phyloP scores from a whole-genome alignment of 768 basidiomycete genomes.

The Suillus alpinus region DNA sequence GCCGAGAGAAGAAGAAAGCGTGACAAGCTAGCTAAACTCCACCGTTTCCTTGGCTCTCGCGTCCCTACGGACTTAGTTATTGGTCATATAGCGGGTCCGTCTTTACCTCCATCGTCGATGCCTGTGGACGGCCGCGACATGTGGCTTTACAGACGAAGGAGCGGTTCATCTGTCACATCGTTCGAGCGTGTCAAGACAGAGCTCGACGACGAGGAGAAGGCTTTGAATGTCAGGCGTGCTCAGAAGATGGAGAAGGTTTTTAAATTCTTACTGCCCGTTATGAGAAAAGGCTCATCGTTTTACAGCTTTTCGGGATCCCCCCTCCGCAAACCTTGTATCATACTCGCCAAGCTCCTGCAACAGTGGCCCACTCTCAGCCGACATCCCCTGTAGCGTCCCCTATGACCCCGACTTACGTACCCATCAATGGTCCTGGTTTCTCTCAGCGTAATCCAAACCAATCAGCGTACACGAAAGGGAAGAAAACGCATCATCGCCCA shows the following conservation, averaged over 20 bases:
- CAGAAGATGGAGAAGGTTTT: conserved; percentile 86
- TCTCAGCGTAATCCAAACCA: conserved; percentile 45
- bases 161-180: conserved; percentile 49
- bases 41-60: conserved; percentile 82
- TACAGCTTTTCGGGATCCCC: conserved; percentile 75
- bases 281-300: conserved; percentile 5
- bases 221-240: conserved; percentile 74
- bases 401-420: conserved; percentile 16
- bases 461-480: conserved; percentile 45
- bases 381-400: conserved; percentile 15
- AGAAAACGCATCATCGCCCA: conserved; percentile 44
- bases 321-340: conserved; percentile 81
- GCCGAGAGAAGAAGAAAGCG: conserved; percentile 66
- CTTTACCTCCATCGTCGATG: conserved; percentile 30
- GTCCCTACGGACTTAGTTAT: conserved; percentile 71
- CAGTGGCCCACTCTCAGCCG: conserved; percentile 25
- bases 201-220: conserved; percentile 70
- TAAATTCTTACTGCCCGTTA: not conserved
- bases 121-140: conserved; percentile 33
- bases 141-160: conserved; percentile 50
- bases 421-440: conserved; percentile 17
- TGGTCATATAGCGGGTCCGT: conserved; percentile 35
- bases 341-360: conserved; percentile 50
- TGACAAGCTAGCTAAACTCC: conserved; percentile 75
- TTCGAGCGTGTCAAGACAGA: conserved; percentile 68